Base-by-base conservation (phyloP, 805 yeast genomes). In the Pichia thaimueangensis region DNA sequence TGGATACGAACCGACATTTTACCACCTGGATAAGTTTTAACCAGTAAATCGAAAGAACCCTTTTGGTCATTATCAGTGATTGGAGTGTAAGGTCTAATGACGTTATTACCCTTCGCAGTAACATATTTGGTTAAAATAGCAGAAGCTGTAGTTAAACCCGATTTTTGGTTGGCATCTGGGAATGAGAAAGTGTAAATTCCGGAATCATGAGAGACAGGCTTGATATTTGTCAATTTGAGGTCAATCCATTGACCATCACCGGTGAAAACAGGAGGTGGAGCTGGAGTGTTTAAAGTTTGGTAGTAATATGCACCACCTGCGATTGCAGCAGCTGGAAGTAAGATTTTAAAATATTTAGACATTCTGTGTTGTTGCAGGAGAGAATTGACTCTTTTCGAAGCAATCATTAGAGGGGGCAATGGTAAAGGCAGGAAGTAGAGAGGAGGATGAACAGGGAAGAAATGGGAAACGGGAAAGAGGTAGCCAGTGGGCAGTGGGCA, bases 21-120 rank as follows among this genome's bases (percentile, higher is more conserved):
- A 57, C 97, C 97, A 55, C 95, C 95, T 39, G 80, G 83, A 69
- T 93, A 93, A 49, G 70, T 76, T 76, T 93, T 93, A 67, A 93
- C 72, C 47, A 89, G 76, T 52, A 93, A 74, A 47, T 86, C 86
- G 54, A 94, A 69, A 41, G 74, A 61, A 39, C 98, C 98, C 63
- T 73, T 74, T 47, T 73, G 70, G 44, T 78, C 79, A 39, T 73
- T 67, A 56, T 82, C 87, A 31, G 86, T 74, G 37, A 82, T 73
- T 46, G 98, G 98, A 31, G 98, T 93, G 68, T 81, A 82, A 32
- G 88, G 88, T 69, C 96, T 82, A 50, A 93, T 70, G 39, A 91
- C 96, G 58, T 80, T 79, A 66, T 70, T 77, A 52, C 97, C 97
- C 69, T 86, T 86, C 48, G 80, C 76, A 47, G 91, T 81, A 43